Evolutionary conservation across 169 alveolate species (phyloP).

Genomic region (Eimeria nieschulzi): DNA sequence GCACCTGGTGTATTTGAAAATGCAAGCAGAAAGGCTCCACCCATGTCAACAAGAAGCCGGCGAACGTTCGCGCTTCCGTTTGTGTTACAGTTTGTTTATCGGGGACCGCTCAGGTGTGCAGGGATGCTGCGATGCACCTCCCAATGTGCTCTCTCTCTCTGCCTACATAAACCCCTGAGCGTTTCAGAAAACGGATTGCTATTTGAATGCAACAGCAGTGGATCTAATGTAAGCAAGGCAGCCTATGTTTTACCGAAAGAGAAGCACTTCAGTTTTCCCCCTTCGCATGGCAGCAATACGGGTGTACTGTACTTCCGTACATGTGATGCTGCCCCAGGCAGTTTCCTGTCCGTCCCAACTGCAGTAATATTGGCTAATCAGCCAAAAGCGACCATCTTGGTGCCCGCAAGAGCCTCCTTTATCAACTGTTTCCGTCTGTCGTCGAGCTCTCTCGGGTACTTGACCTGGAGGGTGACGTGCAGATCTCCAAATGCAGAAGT

Average conservation of each 20-base stretch:
- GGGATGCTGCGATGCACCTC: no score
- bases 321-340: neutral
- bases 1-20: no score
- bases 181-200: no score
- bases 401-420: slow-evolving; percentile 75
- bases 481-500: slow-evolving; percentile 76
- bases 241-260: neutral
- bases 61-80: no score
- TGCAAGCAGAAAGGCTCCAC: no score
- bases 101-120: no score
- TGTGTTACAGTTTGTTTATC: no score
- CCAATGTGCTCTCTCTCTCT: no score
- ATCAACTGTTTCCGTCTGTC: slow-evolving; percentile 78
- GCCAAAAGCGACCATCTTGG: neutral
- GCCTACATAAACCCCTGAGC: no score
- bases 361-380: neutral
- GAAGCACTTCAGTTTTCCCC: neutral
- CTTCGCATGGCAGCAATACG: neutral
- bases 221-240: neutral
- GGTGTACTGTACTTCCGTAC: neutral
- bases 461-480: slow-evolving; percentile 73
- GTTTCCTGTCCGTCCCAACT: neutral
- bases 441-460: slow-evolving; percentile 77
- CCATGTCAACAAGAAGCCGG: no score
- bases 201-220: neutral